Percentiles rank a stretch among this genome's conserved stretches.
These are phyloP conservation scores for Arthrobotrys megalospora DNA, from an alignment of 2,329 filamentous ascomycete species.

Conservation along the genomic window DNA sequence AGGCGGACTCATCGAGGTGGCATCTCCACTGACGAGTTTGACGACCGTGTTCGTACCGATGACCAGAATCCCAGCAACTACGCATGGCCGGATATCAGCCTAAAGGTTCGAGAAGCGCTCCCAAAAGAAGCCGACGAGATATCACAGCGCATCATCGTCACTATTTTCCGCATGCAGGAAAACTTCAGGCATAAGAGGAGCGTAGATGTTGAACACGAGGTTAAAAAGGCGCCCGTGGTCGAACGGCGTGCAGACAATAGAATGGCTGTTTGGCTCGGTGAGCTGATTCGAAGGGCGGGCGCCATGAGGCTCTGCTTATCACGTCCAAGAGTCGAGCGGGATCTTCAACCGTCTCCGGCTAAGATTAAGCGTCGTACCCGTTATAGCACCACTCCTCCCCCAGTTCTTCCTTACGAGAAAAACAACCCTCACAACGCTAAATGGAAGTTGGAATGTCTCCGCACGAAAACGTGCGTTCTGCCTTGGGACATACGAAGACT, in stretches of 20 bases:
- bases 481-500: slow-evolving; percentile 19
- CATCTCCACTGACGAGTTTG: neutral
- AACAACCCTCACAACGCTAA: neutral
- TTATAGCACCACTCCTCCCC: neutral
- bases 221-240: neutral
- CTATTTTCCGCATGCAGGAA: slow-evolving; percentile 28
- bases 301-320: neutral
- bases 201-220: neutral
- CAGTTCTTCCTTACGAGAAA: neutral
- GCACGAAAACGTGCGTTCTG: neutral
- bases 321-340: neutral
- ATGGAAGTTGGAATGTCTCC: neutral
- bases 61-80: neutral
- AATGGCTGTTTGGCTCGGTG: neutral
- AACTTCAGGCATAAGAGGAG: slow-evolving; percentile 9
- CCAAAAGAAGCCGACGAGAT: slow-evolving; percentile 3
- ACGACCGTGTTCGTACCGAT: neutral
- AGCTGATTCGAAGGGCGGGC: neutral
- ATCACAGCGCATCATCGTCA: slow-evolving; percentile 24
- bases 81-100: slow-evolving; percentile 19
- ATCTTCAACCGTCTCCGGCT: neutral
- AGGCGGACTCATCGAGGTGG: neutral
- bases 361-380: neutral
- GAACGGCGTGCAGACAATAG: neutral
- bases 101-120: slow-evolving; percentile 15